phyloP scores from a whole-genome alignment of 192 early-diverging fungal species.

The Dissophora globulifera region DNA sequence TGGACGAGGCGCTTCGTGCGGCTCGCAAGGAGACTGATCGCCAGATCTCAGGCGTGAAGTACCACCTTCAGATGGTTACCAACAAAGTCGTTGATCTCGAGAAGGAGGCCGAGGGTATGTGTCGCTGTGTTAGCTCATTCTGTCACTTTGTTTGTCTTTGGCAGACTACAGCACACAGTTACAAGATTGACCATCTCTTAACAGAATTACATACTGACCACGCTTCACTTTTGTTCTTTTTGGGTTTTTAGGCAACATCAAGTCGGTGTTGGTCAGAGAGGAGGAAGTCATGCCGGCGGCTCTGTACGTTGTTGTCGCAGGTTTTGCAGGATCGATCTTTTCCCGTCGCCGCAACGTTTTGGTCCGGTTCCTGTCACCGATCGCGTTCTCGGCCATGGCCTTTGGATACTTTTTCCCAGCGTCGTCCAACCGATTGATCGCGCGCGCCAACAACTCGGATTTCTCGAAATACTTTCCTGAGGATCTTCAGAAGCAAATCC shows the following conservation, averaged over 20 bases:
- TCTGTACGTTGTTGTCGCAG: constrained; percentile 49
- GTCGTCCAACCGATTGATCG: constrained; percentile 46
- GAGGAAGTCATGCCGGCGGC: constrained; percentile 54
- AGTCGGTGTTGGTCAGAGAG: constrained; percentile 52
- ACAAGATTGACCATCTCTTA: no score
- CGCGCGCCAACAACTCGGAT: constrained; percentile 42
- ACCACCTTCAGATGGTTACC: constrained; percentile 49
- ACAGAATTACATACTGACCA: no score
- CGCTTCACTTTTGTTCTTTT: constrained; percentile 6
- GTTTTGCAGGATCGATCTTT: constrained; percentile 49
- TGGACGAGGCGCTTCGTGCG: constrained; percentile 47
- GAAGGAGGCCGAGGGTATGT: constrained; percentile 52
- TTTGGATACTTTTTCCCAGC: constrained; percentile 54
- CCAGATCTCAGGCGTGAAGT: constrained; percentile 52
- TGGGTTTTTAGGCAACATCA: constrained; percentile 29
- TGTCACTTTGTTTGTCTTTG: constrained; percentile 1
- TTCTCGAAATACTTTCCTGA: constrained; percentile 39
- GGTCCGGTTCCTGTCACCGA: constrained; percentile 41
- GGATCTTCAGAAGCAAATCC: constrained; percentile 50
- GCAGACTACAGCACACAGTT: no score
- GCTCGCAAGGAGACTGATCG: constrained; percentile 53
- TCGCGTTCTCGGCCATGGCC: constrained; percentile 49
- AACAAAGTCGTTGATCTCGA: constrained; percentile 52
- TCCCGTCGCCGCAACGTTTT: constrained; percentile 49
- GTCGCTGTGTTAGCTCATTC: background rate